A percentile compares a stretch with the other conserved stretches of the same genome.
These are phyloP conservation scores for Ustilago loliicola DNA, from an alignment of 1,284 basidiomycete genomes.

Conservation along the genomic window DNA sequence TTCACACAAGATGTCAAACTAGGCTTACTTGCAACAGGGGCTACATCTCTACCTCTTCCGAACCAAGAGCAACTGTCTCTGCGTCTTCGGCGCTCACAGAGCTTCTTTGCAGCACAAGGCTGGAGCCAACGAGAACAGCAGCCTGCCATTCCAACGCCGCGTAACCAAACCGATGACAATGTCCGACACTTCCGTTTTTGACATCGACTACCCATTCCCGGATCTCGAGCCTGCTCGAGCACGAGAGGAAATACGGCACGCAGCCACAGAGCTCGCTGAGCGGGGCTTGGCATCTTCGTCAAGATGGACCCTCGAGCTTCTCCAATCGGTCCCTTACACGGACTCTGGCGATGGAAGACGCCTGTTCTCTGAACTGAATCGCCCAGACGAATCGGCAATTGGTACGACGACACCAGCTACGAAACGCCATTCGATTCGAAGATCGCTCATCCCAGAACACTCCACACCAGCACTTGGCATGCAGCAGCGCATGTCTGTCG, in stretches of 20 bases:
- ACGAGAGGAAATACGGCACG: conserved; percentile 36
- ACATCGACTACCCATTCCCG: conserved; percentile 50
- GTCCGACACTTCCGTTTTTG: conserved; percentile 40
- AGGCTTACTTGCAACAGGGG: no score
- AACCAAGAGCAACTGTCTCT: no score
- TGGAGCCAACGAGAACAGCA: background rate
- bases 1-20: no score
- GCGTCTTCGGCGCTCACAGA: no score
- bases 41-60: no score
- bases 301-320: conserved; percentile 63
- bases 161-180: conserved; percentile 8
- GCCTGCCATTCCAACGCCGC: no score
- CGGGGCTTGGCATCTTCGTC: conserved; percentile 53
- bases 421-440: conserved; percentile 17
- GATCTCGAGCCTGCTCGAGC: conserved; percentile 51
- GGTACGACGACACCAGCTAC: conserved; percentile 46
- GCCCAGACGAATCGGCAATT: conserved; percentile 12
- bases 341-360: background rate
- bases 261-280: conserved; percentile 48
- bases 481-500: conserved; percentile 44
- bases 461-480: conserved; percentile 64
- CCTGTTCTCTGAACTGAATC: conserved; percentile 14
- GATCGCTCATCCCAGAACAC: conserved; percentile 56
- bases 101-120: background rate
- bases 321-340: conserved; percentile 46